Base-by-base conservation (phyloP, 352 stramenopile genomes). In the Phytopythium kandeliae region DNA sequence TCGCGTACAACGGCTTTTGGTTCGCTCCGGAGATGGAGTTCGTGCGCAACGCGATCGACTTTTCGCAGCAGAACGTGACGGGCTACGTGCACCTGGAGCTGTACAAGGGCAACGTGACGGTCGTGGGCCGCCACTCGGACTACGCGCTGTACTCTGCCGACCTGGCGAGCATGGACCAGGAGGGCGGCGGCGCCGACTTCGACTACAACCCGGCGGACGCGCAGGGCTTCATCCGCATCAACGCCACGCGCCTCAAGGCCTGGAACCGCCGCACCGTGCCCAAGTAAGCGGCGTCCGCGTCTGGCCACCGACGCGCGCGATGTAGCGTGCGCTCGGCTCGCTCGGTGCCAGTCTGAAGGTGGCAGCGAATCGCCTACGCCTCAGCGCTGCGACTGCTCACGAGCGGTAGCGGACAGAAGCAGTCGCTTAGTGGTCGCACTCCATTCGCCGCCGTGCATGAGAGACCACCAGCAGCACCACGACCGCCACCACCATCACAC, bases 1-100 rank as follows among this genome's bases (percentile, higher is more conserved):
- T 97, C 42, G 97, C 92, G 72, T 99, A 99, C 94, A 98, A 99
- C 68, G 97, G 97, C 51, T 99, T 98, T 73, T 99, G 97, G 97
- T 99, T 99, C 65, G 93, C 96, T n/a, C 97, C 97, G 5, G 96
- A 99, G 77, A 99, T 99, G 96, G 96, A 98, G 57, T 92, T 99
- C 42, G 92, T 99, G 63, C 91, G 93, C 62, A 68, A 98, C 69
- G 85, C 87, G 17, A 95, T 99, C 43, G 71, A 98, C 55, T 98
- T 91, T 58, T 88, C 80, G 35, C 96, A 99, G 74, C 79, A 92
- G 54, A 93, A 98, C 78, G 85, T 99, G 31, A 96, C 89, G 35
- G 96, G 96, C 45, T 71, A 86, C 40, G 96, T 99, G 47, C 75
- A 96, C 58, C 58, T 99, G 43, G 89, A 98, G 66, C 85, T 99